These are phyloP conservation scores for Penicillium egyptiacum DNA, from an alignment of 495 filamentous ascomycete species.

Conservation along the genomic window DNA sequence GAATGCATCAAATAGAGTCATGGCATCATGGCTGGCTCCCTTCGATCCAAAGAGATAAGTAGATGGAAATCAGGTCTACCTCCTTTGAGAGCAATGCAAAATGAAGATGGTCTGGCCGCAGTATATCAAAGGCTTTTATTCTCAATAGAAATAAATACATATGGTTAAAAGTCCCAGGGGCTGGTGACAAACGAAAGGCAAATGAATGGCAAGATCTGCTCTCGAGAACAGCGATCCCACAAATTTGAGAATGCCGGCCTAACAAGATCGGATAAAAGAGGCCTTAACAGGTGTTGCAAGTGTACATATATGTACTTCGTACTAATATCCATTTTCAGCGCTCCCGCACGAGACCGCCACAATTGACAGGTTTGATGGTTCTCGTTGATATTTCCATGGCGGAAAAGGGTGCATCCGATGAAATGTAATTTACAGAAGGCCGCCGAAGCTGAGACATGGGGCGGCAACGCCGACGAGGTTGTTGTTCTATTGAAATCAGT, in stretches of 20 bases:
- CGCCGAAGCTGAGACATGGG: conserved; percentile 45
- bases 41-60: not conserved
- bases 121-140: conserved; percentile 12
- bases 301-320: conserved; percentile 23
- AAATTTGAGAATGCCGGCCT: not conserved
- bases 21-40: too few relatives aligned
- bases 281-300: conserved; percentile 10
- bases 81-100: not conserved
- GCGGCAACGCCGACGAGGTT: conserved; percentile 46
- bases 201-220: conserved; percentile 18
- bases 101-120: not conserved
- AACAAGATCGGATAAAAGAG: conserved; percentile 9
- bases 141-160: conserved; percentile 18
- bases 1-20: too few relatives aligned
- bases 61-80: not conserved
- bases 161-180: conserved; percentile 11
- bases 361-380: conserved; percentile 5
- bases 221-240: not conserved
- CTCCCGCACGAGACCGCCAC: not conserved
- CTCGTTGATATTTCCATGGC: conserved; percentile 5
- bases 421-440: conserved; percentile 37
- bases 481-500: conserved; percentile 20
- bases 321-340: conserved; percentile 7
- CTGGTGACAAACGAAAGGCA: conserved; percentile 19
- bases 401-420: not conserved